Evolutionary conservation across 805 yeast species (phyloP), one percentile per base, ranked within the genome.

Genomic region (Metschnikowia reukaufii): DNA sequence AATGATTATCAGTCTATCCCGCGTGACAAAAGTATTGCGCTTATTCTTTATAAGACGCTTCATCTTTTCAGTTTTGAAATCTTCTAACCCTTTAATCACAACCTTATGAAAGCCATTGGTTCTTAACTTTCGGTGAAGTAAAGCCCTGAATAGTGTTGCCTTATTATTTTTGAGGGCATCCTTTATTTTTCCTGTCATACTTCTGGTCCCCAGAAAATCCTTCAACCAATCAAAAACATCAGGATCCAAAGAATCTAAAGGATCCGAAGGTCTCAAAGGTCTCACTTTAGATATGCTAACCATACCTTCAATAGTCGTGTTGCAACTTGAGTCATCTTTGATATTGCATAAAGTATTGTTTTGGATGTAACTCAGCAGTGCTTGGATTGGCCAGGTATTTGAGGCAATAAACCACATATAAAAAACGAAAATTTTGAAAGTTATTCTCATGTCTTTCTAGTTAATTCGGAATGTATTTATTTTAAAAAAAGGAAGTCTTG

Each of bases 1-100:
- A 17, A 49, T 39, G n/a, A 49, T 39, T 18, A 6, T 42, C 49
- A 49, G 52, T 15, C 27, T 20, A 19, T 42, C 49, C 16, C 20
- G 39, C 10, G 49, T 42, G 19, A 41, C 25, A 33, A 49, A 49
- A 9, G 38, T 39, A 21, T 45, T 45, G 21, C 13, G 44, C 18
- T 42, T 42, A 10, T 45, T 39, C 23, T 45, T 45, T 42, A 45
- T 42, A 13, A 39, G 37, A 19, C 17, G 25, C 19, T 16, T 39
- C 4, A 42, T 38, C 16, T 23, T 27, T 19, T 42, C 39, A 6
- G 35, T 36, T 25, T 42, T 36, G 38, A 49, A 45, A 5, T 41
- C 34, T 18, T 30, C 38, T 13, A 43, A 4, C 13, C 34, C 15
- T 16, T 43, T 19, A 10, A 49, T 38, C 3, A 13, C 23, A 12